Evolutionary conservation across 2,329 filamentous ascomycete species (phyloP).

Genomic region (Mycosphaerelloides madeirae): DNA sequence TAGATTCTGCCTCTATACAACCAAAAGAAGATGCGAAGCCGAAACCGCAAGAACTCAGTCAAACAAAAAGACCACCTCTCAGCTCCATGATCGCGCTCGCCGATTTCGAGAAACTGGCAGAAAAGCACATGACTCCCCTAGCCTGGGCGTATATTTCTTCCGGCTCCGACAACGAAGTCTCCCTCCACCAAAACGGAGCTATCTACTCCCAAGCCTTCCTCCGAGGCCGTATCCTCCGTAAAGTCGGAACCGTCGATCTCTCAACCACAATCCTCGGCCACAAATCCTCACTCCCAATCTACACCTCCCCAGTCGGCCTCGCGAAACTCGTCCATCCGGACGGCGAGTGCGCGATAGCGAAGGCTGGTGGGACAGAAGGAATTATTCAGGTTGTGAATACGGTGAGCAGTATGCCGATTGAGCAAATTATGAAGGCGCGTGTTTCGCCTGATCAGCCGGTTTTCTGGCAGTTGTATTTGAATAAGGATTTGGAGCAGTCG

Average conservation of each 20-base stretch:
- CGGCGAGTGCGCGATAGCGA: slow-evolving; percentile 30
- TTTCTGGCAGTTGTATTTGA: slow-evolving; percentile 59
- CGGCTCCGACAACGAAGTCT: slow-evolving; percentile 46
- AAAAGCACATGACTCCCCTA: slow-evolving; percentile 30
- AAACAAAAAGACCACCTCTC: slow-evolving; percentile 37
- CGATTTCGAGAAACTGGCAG: slow-evolving; percentile 40
- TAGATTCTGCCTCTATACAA: slow-evolving; percentile 17
- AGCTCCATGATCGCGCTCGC: slow-evolving; percentile 43
- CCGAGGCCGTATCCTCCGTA: slow-evolving; percentile 41
- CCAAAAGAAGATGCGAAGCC: slow-evolving; percentile 15
- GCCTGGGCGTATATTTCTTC: slow-evolving; percentile 44
- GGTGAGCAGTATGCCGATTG: slow-evolving; percentile 26
- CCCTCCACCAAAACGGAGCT: slow-evolving; percentile 36
- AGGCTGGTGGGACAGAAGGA: slow-evolving; percentile 23
- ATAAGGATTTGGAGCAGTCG: slow-evolving; percentile 50
- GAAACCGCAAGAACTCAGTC: slow-evolving; percentile 23
- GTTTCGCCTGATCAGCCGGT: slow-evolving; percentile 28
- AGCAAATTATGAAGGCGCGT: slow-evolving; percentile 25
- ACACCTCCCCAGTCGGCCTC: slow-evolving; percentile 32
- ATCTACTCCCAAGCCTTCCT: slow-evolving; percentile 41
- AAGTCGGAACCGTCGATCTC: slow-evolving; percentile 34
- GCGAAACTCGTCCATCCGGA: slow-evolving; percentile 31
- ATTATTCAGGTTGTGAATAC: slow-evolving; percentile 28
- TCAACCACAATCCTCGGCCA: slow-evolving; percentile 29
- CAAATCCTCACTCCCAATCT: slow-evolving; percentile 29